Conservation (phyloP, 169 alveolate genomes). For the Theileria parva region DNA sequence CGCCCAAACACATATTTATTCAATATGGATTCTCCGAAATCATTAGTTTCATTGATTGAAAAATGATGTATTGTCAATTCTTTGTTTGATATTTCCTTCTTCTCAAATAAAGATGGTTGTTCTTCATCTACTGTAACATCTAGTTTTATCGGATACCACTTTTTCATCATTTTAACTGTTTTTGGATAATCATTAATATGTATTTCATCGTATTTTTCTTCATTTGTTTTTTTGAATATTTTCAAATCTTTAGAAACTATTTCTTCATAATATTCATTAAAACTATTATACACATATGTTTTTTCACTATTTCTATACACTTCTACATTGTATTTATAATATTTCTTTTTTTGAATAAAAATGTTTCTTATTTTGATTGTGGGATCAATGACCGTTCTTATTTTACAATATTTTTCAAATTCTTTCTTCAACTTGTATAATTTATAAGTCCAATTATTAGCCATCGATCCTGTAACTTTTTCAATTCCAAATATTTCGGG, state of each 20-base stretch:
- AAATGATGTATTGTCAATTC: not conserved
- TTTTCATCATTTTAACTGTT: not conserved
- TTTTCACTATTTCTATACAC: not conserved
- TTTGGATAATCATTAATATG: no score
- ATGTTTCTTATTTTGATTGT: not conserved
- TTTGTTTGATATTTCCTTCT: not conserved
- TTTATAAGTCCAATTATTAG: not conserved
- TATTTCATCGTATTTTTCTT: no score
- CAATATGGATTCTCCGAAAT: not conserved
- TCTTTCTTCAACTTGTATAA: not conserved
- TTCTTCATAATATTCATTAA: not conserved
- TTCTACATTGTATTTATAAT: not conserved
- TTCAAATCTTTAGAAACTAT: not conserved
- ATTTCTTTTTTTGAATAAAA: not conserved
- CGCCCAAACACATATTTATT: not conserved
- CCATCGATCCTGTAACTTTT: constrained; percentile 4
- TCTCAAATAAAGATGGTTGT: not conserved
- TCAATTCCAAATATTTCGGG: constrained; percentile 11
- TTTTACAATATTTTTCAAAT: not conserved
- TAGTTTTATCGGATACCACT: not conserved
- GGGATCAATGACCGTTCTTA: not conserved
- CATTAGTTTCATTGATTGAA: not conserved
- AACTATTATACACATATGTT: no score
- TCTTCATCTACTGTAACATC: not conserved
- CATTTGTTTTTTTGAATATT: no score